Conservation (phyloP, 2,329 filamentous ascomycete species). For the Trichoderma sp. region DNA sequence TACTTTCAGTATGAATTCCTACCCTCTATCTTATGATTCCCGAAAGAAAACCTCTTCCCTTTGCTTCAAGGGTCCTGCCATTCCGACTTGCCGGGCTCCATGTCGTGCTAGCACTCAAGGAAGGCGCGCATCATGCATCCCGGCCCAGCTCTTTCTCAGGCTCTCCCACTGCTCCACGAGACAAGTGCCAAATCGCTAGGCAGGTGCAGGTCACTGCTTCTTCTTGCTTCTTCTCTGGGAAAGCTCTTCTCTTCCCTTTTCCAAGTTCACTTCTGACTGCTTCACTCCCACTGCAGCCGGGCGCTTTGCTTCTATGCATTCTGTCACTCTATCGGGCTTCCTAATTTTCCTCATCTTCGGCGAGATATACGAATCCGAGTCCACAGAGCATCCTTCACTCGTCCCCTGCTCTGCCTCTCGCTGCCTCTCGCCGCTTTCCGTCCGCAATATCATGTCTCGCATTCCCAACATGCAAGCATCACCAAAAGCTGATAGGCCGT, state of each 20-base stretch:
- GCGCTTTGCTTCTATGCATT: neutral
- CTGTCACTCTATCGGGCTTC: neutral
- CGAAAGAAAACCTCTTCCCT: neutral
- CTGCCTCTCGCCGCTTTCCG: no score
- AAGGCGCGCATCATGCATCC: conserved; percentile 5
- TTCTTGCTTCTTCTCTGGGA: no score
- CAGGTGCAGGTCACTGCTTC: neutral
- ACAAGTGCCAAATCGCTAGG: no score
- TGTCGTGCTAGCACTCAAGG: neutral
- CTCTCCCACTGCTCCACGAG: neutral
- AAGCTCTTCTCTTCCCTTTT: neutral
- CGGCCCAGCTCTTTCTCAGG: neutral
- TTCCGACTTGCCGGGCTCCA: neutral
- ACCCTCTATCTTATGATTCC: neutral
- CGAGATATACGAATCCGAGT: no score
- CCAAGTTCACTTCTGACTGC: neutral
- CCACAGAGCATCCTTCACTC: no score
- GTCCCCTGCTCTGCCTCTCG: no score
- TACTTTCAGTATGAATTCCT: no score
- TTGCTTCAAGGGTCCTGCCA: neutral
- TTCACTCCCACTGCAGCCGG: neutral
- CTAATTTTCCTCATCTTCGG: no score
- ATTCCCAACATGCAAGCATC: no score
- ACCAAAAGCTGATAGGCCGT: no score
- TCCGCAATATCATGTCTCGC: no score